Evolutionary conservation across 2,329 filamentous ascomycete genomes (phyloP).

Genomic region (Zymoseptoria brevis): DNA sequence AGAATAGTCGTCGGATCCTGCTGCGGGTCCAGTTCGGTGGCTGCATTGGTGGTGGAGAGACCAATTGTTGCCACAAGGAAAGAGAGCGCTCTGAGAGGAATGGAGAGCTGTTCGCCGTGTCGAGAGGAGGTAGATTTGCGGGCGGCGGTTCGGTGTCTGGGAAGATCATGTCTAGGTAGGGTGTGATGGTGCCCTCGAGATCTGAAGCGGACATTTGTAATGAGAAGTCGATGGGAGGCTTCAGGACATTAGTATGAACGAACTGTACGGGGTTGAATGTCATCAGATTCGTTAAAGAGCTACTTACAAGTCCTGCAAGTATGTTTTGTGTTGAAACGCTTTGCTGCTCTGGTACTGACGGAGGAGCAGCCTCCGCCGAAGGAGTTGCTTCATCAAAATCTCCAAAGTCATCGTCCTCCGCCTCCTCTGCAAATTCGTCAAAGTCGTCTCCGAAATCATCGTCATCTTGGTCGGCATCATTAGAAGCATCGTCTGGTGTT

Average conservation of each 20-base stretch:
- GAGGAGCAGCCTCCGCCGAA: slow-evolving; percentile 31
- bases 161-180: slow-evolving; percentile 61
- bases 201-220: slow-evolving; percentile 42
- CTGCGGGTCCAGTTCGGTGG: slow-evolving; percentile 97
- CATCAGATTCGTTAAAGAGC: slow-evolving; percentile 8
- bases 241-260: neutral
- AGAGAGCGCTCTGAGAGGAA: slow-evolving; percentile 81
- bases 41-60: slow-evolving; percentile 86
- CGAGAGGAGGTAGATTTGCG: slow-evolving; percentile 20
- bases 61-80: slow-evolving; percentile 92
- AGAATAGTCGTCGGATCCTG: slow-evolving; percentile 85
- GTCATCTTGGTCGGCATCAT: slow-evolving; percentile 46
- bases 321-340: slow-evolving; percentile 30
- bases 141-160: slow-evolving; percentile 40
- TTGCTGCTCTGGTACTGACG: slow-evolving; percentile 21
- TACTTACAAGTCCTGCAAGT: slow-evolving; percentile 43
- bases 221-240: slow-evolving; percentile 18
- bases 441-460: slow-evolving; percentile 65
- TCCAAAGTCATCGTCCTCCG: slow-evolving; percentile 42
- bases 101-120: slow-evolving; percentile 41
- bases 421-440: slow-evolving; percentile 53
- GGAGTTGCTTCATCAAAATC: slow-evolving; percentile 41
- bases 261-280: neutral
- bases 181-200: slow-evolving; percentile 52
- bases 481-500: slow-evolving; percentile 43